Conservation (phyloP, 139 green algal species). For the Klebsormidium nitens region DNA sequence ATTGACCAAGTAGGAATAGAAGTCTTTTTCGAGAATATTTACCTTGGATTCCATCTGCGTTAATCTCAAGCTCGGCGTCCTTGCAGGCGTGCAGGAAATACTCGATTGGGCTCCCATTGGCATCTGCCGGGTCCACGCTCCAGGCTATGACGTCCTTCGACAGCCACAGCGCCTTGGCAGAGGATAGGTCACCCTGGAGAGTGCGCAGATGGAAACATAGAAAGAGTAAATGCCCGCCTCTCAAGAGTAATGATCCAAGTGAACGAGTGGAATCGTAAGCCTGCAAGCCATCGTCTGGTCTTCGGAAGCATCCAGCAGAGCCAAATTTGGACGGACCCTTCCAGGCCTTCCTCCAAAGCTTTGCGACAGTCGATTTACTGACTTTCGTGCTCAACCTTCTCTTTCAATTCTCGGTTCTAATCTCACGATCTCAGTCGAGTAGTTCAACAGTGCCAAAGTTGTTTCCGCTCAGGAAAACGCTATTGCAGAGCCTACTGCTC, state of each 20-base stretch:
- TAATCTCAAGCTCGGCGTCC: constrained; percentile 1
- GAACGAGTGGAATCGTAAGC: neutral
- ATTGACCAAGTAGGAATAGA: neutral
- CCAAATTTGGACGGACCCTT: too few species aligned
- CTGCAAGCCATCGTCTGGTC: neutral
- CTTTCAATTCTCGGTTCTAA: too few species aligned
- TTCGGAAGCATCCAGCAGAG: too few species aligned
- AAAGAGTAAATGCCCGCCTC: neutral
- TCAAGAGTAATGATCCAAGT: constrained; percentile 5
- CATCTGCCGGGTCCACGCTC: neutral
- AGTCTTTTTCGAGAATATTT: neutral
- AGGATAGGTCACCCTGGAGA: constrained; percentile 17
- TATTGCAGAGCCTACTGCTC: neutral
- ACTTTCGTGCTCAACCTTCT: too few species aligned
- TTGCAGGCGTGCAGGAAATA: constrained; percentile 15
- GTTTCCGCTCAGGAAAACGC: too few species aligned
- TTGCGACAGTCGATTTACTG: too few species aligned
- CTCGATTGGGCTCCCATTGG: neutral
- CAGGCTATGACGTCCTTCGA: neutral
- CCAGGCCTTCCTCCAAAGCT: too few species aligned
- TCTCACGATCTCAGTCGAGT: too few species aligned
- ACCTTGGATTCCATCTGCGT: constrained; percentile 17
- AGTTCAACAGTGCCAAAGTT: too few species aligned
- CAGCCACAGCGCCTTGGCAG: constrained; percentile 25
- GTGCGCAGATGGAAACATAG: neutral